phyloP scores from a whole-genome alignment of 306 rosid genomes.

The Vachellia pachyceras region DNA sequence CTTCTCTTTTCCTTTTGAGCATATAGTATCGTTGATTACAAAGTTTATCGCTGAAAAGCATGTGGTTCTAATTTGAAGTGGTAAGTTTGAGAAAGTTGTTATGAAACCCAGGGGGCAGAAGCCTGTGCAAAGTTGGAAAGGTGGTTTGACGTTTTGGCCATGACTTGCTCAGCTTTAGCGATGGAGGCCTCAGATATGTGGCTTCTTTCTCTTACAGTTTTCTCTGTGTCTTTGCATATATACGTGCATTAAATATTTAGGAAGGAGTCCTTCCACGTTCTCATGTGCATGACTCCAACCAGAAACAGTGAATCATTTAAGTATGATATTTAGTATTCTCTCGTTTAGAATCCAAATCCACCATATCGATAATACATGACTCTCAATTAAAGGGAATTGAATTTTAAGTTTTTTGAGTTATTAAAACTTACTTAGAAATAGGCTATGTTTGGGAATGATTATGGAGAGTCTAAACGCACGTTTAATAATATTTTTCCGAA shows the following conservation, averaged over 20 bases:
- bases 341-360: slow-evolving; percentile 26
- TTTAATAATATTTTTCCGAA: no score
- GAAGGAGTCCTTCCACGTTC: slow-evolving; percentile 42
- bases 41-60: slow-evolving; percentile 31
- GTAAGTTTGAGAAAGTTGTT: slow-evolving; percentile 39
- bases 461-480: no score
- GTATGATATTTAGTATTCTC: slow-evolving; percentile 24
- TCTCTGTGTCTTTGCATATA: slow-evolving; percentile 50
- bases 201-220: slow-evolving; percentile 63
- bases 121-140: slow-evolving; percentile 49
- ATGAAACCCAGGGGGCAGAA: slow-evolving; percentile 38
- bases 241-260: slow-evolving; percentile 20
- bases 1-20: neutral
- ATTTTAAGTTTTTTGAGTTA: neutral
- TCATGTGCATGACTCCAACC: slow-evolving; percentile 65
- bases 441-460: no score
- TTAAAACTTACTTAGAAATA: neutral
- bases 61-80: neutral
- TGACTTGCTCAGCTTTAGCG: slow-evolving; percentile 58
- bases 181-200: slow-evolving; percentile 59
- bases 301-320: slow-evolving; percentile 38
- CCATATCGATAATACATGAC: slow-evolving; percentile 21
- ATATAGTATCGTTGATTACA: neutral
- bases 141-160: slow-evolving; percentile 64
- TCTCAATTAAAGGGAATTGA: neutral